These are phyloP conservation scores for Lactuca saligna DNA, from an alignment of 129 eudicot genomes.

Conservation along the genomic window DNA sequence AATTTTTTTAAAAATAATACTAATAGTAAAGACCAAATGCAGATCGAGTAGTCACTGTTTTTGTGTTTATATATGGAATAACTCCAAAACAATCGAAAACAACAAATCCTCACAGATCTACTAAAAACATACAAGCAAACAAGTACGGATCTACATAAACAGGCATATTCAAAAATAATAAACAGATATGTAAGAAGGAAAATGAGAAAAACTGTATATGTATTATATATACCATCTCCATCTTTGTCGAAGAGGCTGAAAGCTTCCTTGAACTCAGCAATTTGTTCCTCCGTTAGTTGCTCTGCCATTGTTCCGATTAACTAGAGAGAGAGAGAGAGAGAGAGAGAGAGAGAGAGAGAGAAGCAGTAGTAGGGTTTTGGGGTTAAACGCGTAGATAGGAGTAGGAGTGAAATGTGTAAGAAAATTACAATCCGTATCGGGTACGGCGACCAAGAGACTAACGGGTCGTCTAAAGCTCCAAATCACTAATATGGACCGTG, in stretches of 20 bases:
- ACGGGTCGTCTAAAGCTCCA: no score
- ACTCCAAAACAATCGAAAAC: not conserved
- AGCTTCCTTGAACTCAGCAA: conserved; percentile 45
- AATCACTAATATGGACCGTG: no score
- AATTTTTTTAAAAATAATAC: no score
- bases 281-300: conserved; percentile 38
- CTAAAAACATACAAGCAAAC: not conserved
- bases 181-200: no score
- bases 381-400: not conserved
- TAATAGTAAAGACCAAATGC: no score
- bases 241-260: conserved; percentile 42
- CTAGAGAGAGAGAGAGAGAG: no score
- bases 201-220: not conserved
- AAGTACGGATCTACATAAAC: not conserved
- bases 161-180: not conserved
- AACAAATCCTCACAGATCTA: conserved; percentile 19
- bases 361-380: conserved; percentile 13
- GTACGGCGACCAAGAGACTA: no score
- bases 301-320: conserved; percentile 29
- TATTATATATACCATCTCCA: conserved; percentile 34
- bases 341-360: not conserved
- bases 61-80: not conserved
- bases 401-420: not conserved
- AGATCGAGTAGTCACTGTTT: no score
- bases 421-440: not conserved